These are phyloP conservation scores for Mollisiaceae sp. DNA, from an alignment of 2,329 filamentous ascomycete species.

Conservation along the genomic window DNA sequence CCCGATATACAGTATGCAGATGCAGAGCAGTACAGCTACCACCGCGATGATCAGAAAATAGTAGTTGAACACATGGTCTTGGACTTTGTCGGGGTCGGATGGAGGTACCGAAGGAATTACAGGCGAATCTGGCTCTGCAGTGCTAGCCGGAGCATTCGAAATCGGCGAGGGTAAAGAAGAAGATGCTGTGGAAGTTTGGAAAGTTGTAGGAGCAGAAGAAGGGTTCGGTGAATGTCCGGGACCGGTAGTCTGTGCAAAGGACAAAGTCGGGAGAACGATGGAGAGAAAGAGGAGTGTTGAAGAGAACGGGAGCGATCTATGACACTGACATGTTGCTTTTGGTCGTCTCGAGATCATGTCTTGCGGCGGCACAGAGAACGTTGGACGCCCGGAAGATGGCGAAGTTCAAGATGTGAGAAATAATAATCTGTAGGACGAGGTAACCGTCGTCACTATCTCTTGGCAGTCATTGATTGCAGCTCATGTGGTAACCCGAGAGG, in stretches of 20 bases:
- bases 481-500: background rate
- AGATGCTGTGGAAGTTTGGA: constrained; percentile 23
- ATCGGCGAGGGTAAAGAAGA: constrained; percentile 13
- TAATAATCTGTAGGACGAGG: constrained; percentile 2
- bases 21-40: constrained; percentile 48
- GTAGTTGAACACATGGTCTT: constrained; percentile 61
- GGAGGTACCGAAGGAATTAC: constrained; percentile 16
- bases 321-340: constrained; percentile 28
- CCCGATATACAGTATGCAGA: constrained; percentile 51
- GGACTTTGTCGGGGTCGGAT: constrained; percentile 39
- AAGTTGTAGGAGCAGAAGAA: constrained; percentile 17
- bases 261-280: constrained; percentile 32
- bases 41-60: constrained; percentile 55
- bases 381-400: background rate
- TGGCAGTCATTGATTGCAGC: constrained; percentile 5
- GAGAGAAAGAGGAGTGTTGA: constrained; percentile 35
- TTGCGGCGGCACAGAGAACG: background rate
- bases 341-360: constrained; percentile 26
- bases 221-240: constrained; percentile 10
- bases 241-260: constrained; percentile 33
- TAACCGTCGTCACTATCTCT: constrained; percentile 12
- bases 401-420: background rate
- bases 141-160: constrained; percentile 8
- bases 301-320: constrained; percentile 28
- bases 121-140: constrained; percentile 9